Conservation (phyloP, 2,329 filamentous ascomycete genomes). For the Didymella keratinophila region DNA sequence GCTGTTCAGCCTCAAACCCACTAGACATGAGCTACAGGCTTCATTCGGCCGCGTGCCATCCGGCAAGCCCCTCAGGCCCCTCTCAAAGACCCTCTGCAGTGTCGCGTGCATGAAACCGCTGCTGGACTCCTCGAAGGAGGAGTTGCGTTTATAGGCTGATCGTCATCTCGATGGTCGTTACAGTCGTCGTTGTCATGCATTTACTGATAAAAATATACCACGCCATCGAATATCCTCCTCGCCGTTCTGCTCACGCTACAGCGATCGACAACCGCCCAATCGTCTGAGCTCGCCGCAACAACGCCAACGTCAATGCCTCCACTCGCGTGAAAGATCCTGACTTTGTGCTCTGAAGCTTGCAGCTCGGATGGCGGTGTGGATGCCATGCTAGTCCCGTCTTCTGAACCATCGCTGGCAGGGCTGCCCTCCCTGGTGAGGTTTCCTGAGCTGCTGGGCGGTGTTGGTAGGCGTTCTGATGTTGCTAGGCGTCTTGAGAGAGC, state of each 20-base stretch:
- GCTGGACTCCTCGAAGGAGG: too few relatives aligned
- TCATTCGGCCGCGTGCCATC: background rate
- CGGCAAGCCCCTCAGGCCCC: background rate
- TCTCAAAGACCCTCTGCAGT: too few relatives aligned
- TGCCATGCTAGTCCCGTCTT: background rate
- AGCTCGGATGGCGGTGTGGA: conserved; percentile 7
- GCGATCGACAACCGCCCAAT: conserved; percentile 31
- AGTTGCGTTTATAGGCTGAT: background rate
- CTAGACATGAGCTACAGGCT: background rate
- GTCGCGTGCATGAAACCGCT: background rate
- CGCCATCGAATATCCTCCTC: conserved; percentile 43
- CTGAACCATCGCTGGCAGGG: background rate
- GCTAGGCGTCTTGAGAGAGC: background rate
- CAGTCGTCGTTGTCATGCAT: background rate
- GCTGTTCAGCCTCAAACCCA: background rate
- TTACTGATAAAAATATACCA: conserved; percentile 35
- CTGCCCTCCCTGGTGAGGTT: background rate
- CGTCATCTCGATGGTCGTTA: background rate
- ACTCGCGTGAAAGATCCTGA: conserved; percentile 34
- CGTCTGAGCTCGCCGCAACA: conserved; percentile 24
- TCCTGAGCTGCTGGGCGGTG: background rate
- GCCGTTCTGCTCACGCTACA: conserved; percentile 46
- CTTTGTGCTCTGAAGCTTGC: conserved; percentile 18
- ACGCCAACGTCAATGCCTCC: conserved; percentile 41
- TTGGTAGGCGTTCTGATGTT: background rate